phyloP scores from a whole-genome alignment of 345 rosid species.

The Abelmoschus esculentus region DNA sequence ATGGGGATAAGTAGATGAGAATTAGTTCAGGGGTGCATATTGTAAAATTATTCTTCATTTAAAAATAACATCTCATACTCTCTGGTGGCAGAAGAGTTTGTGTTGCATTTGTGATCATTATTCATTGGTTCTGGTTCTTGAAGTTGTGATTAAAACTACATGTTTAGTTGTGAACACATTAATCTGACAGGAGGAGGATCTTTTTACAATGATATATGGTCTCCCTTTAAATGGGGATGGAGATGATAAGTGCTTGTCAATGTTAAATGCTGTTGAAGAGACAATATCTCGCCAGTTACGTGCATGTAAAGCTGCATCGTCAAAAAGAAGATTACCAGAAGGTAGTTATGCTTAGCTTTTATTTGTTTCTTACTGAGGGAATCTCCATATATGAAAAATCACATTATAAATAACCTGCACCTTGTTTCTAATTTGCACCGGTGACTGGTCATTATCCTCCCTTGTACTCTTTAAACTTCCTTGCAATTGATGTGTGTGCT shows the following conservation, averaged over 20 bases:
- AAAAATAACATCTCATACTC: not conserved
- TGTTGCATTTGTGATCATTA: not conserved
- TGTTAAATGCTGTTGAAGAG: conserved; percentile 90
- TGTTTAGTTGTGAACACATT: conserved; percentile 2
- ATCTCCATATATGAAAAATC: not conserved
- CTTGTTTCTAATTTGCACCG: not conserved
- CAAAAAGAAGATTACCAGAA: conserved; percentile 51
- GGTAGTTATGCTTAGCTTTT: conserved; percentile 35
- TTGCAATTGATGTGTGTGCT: not conserved
- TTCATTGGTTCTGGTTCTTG: not conserved
- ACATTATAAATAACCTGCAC: not conserved
- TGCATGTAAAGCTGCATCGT: conserved; percentile 61
- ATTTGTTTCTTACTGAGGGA: not conserved
- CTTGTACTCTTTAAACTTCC: not conserved
- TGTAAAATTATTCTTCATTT: not conserved
- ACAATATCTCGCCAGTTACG: conserved; percentile 81
- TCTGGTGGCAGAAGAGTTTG: not conserved
- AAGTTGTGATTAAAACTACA: not conserved
- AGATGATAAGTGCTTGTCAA: conserved; percentile 75
- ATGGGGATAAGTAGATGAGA: not conserved
- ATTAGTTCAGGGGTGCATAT: not conserved
- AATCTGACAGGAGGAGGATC: conserved; percentile 80
- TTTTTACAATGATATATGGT: conserved; percentile 81
- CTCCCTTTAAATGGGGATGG: conserved; percentile 71
- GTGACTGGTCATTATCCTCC: not conserved